Evolutionary conservation across 805 yeast genomes (phyloP).

Genomic region (Zygotorulaspora danielsina): DNA sequence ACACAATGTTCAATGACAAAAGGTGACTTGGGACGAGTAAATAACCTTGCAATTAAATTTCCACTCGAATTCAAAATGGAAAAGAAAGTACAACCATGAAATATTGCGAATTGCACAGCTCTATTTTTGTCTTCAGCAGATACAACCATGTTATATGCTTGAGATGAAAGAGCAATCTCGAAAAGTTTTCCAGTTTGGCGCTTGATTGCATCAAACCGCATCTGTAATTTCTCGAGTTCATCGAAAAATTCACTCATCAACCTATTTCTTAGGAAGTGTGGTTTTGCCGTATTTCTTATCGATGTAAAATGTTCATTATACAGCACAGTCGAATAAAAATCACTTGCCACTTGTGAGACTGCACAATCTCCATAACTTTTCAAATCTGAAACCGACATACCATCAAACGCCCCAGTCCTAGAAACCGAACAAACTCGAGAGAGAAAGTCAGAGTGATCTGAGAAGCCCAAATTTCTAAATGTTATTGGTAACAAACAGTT

Average conservation of each 20-base stretch:
- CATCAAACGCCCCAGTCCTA: slow-evolving; percentile 15
- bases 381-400: slow-evolving; percentile 13
- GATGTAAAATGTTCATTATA: slow-evolving; percentile 29
- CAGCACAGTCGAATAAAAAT: slow-evolving; percentile 23
- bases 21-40: slow-evolving; percentile 11
- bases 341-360: slow-evolving; percentile 15
- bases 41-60: slow-evolving; percentile 24
- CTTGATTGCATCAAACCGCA: slow-evolving; percentile 21
- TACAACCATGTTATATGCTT: slow-evolving; percentile 1
- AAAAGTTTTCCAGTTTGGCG: slow-evolving; percentile 21
- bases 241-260: slow-evolving; percentile 21
- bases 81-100: slow-evolving; percentile 16
- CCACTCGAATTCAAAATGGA: slow-evolving; percentile 16
- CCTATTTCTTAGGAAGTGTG: slow-evolving; percentile 16
- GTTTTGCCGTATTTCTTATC: slow-evolving; percentile 25
- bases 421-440: slow-evolving; percentile 13
- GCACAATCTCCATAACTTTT: slow-evolving; percentile 24
- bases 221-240: slow-evolving; percentile 14
- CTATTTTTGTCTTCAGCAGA: slow-evolving; percentile 12
- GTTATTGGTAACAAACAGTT: slow-evolving; percentile 27
- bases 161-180: slow-evolving; percentile 15
- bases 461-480: slow-evolving; percentile 26
- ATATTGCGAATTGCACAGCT: slow-evolving; percentile 17
- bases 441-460: slow-evolving; percentile 22
- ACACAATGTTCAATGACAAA: slow-evolving; percentile 4